Evolutionary conservation across 2,329 filamentous ascomycete genomes (phyloP).

Genomic region (Fusarium odoratissimum): DNA sequence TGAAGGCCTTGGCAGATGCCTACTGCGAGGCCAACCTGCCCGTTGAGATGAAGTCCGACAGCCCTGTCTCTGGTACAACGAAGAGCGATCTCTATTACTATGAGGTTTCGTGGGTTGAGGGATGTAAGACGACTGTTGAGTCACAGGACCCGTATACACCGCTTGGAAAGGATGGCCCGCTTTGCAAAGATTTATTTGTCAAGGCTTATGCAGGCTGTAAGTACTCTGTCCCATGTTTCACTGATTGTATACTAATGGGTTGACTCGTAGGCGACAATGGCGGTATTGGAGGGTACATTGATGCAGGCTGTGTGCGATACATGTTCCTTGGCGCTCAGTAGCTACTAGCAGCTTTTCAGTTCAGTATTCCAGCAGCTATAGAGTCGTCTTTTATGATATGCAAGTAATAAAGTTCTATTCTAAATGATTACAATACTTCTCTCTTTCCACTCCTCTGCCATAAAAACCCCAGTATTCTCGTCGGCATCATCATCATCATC

Average conservation of each 20-base stretch:
- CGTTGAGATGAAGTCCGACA: not conserved
- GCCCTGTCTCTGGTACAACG: not conserved
- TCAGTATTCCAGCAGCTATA: fast-evolving
- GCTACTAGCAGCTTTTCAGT: too few relatives aligned
- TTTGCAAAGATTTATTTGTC: not conserved
- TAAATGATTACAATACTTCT: not conserved
- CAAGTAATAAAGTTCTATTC: too few relatives aligned
- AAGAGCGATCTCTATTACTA: not conserved
- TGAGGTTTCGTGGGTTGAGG: constrained; percentile 1
- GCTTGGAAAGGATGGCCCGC: not conserved
- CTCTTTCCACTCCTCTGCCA: fast-evolving
- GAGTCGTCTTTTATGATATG: not conserved
- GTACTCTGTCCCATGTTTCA: fast-evolving
- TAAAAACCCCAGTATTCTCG: fast-evolving
- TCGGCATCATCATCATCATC: too few relatives aligned
- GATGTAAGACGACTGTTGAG: not conserved
- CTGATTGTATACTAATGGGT: fast-evolving
- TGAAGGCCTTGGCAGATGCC: not conserved
- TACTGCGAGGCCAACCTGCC: not conserved
- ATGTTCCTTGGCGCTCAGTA: not conserved
- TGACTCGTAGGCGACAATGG: not conserved
- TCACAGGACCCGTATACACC: not conserved
- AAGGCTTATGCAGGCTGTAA: not conserved
- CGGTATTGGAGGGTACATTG: not conserved
- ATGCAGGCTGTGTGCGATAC: not conserved